These are phyloP conservation scores for Astathelohania contejeani DNA, from an alignment of 371 early-diverging fungal species.

Conservation along the genomic window DNA sequence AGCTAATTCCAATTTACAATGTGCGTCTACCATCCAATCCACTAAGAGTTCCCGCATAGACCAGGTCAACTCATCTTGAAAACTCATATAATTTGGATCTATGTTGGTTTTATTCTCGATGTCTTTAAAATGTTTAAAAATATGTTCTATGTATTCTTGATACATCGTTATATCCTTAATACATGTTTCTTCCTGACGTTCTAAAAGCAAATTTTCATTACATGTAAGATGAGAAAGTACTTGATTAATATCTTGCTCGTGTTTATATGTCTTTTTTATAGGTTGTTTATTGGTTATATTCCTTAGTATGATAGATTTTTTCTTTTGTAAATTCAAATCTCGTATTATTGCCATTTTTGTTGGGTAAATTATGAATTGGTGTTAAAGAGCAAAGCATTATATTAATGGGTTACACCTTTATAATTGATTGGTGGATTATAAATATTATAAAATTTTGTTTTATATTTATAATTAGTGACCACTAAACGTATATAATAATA, in stretches of 20 bases:
- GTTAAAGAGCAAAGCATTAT: no score
- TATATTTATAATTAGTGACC: no score
- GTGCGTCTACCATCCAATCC: constrained; percentile 77
- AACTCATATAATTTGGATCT: constrained; percentile 57
- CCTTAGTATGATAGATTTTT: constrained; percentile 20
- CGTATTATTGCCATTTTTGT: no score
- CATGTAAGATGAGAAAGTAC: background rate
- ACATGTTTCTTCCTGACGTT: no score
- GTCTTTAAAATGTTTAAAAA: background rate
- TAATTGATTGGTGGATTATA: no score
- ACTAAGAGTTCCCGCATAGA: constrained; percentile 71
- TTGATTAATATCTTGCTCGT: constrained; percentile 1
- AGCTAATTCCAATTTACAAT: constrained; percentile 67
- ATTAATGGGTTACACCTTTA: no score
- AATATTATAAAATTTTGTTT: no score
- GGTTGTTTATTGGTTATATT: constrained; percentile 1
- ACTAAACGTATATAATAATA: no score
- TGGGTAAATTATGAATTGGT: no score
- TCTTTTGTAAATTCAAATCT: no score
- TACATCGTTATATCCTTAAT: no score
- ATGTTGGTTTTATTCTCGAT: constrained; percentile 4
- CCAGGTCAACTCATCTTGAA: constrained; percentile 73
- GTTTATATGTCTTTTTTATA: constrained; percentile 15
- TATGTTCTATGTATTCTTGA: background rate
- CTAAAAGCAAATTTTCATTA: constrained; percentile 2